Evolutionary conservation across 345 rosid genomes (phyloP).

Genomic region (Dipteronia dyeriana): DNA sequence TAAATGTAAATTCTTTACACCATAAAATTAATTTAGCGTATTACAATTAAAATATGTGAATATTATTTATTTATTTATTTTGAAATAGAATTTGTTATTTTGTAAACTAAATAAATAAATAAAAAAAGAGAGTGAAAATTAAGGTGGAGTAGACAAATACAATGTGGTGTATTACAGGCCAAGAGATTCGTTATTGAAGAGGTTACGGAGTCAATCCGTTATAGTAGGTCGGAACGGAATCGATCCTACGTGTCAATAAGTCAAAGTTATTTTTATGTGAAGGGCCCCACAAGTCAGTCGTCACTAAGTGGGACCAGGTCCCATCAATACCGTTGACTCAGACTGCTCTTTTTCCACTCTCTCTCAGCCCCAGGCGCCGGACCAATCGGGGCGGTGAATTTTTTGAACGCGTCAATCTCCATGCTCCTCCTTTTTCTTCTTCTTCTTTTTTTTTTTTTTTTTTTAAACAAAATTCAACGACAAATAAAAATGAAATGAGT

Average conservation of each 20-base stretch:
- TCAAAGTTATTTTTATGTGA: not conserved
- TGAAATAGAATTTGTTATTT: too few relatives aligned
- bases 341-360: conserved; percentile 27
- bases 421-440: not conserved
- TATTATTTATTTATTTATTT: too few relatives aligned
- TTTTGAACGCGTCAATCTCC: conserved; percentile 44
- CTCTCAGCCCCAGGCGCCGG: conserved; percentile 26
- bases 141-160: not conserved
- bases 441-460: not conserved
- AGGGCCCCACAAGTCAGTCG: not conserved
- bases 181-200: conserved; percentile 25
- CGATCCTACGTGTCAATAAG: conserved; percentile 7
- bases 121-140: not conserved
- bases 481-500: not conserved
- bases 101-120: too few relatives aligned
- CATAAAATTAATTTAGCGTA: too few relatives aligned
- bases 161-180: not conserved
- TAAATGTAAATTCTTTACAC: too few relatives aligned
- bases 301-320: conserved; percentile 19
- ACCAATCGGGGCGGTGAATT: conserved; percentile 36
- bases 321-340: conserved; percentile 35
- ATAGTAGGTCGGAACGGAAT: conserved; percentile 6
- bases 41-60: too few relatives aligned
- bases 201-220: conserved; percentile 39
- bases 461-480: too few relatives aligned